Percentiles rank a stretch among this genome's conserved stretches.
Conservation (phyloP, 768 basidiomycete species). For the Rhodotorula diobovata region DNA sequence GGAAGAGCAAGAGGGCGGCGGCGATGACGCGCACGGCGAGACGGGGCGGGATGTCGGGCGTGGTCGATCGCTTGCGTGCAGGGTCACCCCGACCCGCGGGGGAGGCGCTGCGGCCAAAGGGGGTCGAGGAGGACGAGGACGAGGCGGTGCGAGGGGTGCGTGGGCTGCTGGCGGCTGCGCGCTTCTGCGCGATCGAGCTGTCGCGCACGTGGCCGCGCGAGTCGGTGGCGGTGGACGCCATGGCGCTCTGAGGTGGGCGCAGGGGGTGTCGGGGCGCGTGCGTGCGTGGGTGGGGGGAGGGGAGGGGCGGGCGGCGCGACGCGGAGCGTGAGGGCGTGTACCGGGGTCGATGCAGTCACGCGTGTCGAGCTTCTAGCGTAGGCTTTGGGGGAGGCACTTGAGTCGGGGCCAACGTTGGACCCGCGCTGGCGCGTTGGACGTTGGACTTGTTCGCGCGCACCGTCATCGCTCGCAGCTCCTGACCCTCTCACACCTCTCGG, state of each 20-base stretch:
- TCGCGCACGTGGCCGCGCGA: background rate
- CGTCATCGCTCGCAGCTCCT: too few species aligned
- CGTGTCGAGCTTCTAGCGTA: too few species aligned
- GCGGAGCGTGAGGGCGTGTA: too few species aligned
- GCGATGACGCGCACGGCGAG: constrained; percentile 10
- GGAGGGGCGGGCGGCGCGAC: background rate
- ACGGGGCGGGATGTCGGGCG: background rate
- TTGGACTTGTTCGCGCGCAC: too few species aligned
- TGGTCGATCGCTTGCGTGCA: too few species aligned
- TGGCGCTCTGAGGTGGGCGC: background rate
- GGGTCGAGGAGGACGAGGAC: background rate
- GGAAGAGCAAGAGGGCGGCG: constrained; percentile 19
- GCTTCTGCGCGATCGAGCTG: constrained; percentile 18
- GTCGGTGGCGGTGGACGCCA: constrained; percentile 3
- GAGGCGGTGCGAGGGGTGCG: background rate
- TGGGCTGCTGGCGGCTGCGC: background rate
- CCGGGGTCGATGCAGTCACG: too few species aligned
- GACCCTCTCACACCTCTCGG: too few species aligned
- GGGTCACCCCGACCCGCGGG: too few species aligned
- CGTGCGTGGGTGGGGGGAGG: background rate
- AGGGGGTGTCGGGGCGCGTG: too few species aligned
- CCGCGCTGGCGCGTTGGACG: too few species aligned
- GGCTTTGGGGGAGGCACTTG: too few species aligned
- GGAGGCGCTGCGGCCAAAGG: background rate
- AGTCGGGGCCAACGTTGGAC: too few species aligned